Evolutionary conservation across 2,329 filamentous ascomycete genomes (phyloP).

Genomic region (Cladosporium sp.): DNA sequence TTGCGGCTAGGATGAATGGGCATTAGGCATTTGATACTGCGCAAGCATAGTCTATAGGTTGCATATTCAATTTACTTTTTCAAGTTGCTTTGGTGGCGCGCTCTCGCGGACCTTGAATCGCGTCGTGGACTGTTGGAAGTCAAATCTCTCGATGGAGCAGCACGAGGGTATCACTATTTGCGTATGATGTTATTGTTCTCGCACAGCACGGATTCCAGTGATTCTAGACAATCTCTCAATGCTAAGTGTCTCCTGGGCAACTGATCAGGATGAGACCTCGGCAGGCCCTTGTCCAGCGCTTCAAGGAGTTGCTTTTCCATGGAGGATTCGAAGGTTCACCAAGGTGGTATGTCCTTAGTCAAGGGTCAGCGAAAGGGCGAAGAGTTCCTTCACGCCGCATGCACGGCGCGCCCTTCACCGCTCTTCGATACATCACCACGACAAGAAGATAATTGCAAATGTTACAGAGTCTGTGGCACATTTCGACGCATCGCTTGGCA

Average conservation of each 20-base stretch:
- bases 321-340: neutral
- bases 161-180: neutral
- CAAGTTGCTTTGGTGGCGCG: neutral
- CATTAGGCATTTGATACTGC: neutral
- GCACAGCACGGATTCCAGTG: too few relatives aligned
- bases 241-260: too few relatives aligned
- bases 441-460: neutral
- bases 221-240: too few relatives aligned
- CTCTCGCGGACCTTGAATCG: neutral
- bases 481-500: neutral
- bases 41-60: neutral
- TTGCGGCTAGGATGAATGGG: constrained; percentile 21
- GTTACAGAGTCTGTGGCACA: neutral
- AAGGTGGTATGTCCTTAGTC: neutral
- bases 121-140: neutral
- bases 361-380: neutral
- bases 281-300: neutral
- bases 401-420: neutral
- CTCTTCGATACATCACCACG: neutral
- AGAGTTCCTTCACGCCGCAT: neutral
- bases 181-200: too few relatives aligned
- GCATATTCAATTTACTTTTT: neutral
- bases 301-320: neutral
- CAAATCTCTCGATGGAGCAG: neutral
- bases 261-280: neutral